phyloP scores from a whole-genome alignment of 2,329 filamentous ascomycete species.

The Fonsecaea erecta region DNA sequence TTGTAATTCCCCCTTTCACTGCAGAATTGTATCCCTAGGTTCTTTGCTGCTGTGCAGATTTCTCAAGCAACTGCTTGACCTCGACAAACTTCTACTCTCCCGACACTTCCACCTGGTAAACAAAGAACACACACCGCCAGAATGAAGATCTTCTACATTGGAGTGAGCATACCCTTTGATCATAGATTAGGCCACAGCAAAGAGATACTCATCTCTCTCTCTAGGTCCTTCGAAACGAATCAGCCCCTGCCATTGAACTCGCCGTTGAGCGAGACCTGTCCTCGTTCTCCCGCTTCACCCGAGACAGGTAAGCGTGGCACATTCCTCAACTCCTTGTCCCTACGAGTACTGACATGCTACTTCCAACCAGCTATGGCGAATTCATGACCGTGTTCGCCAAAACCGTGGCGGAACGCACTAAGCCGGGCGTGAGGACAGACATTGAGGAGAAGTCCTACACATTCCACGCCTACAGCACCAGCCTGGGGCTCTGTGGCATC shows the following conservation, averaged over 20 bases:
- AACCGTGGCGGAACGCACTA: constrained; percentile 84
- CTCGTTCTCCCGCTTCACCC: constrained; percentile 79
- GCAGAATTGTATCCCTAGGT: neutral
- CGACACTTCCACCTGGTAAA: neutral
- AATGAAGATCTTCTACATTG: constrained; percentile 45
- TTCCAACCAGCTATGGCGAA: constrained; percentile 56
- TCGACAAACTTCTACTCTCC: neutral
- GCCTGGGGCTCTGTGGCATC: constrained; percentile 74
- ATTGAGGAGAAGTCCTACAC: constrained; percentile 81
- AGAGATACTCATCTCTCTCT: constrained; percentile 1
- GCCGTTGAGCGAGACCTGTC: constrained; percentile 76
- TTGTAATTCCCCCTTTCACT: neutral
- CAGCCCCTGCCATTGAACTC: constrained; percentile 76
- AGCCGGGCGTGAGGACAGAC: constrained; percentile 79
- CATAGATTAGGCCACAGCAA: neutral
- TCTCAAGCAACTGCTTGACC: neutral
- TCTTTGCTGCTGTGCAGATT: neutral
- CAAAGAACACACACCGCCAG: constrained; percentile 26
- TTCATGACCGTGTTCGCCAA: constrained; percentile 87
- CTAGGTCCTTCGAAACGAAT: constrained; percentile 80
- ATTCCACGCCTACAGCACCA: constrained; percentile 77
- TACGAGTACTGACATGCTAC: constrained; percentile 11
- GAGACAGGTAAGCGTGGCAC: constrained; percentile 60
- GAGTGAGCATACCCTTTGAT: constrained; percentile 34
- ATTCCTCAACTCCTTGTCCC: constrained; percentile 12